Percentiles rank a stretch among this genome's conserved stretches.
Evolutionary conservation across 2,329 filamentous ascomycete genomes (phyloP).

Genomic region (Metarhizium rileyi): DNA sequence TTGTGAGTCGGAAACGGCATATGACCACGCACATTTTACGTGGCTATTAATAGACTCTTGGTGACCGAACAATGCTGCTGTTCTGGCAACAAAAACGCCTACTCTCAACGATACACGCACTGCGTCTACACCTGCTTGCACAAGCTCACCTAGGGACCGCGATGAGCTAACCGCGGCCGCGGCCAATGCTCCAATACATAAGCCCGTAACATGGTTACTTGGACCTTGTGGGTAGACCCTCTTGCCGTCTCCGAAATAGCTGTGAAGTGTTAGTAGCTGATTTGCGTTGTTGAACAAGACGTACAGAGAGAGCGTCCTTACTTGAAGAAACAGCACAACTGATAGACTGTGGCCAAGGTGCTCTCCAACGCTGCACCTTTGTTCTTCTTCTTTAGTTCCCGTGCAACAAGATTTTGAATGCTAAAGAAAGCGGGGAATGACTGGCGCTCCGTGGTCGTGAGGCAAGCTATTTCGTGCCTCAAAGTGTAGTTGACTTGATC

Average conservation of each 20-base stretch:
- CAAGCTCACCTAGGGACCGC: constrained; percentile 2
- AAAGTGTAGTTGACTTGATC: constrained; percentile 4
- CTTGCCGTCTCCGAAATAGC: constrained; percentile 3
- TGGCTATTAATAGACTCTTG: neutral
- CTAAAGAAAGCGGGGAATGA: constrained; percentile 5
- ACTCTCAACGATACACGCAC: constrained; percentile 4
- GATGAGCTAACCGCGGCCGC: constrained; percentile 8
- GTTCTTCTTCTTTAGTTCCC: neutral
- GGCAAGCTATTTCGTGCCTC: constrained; percentile 2
- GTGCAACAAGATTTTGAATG: constrained; percentile 5
- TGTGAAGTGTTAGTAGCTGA: neutral
- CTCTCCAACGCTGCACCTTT: constrained; percentile 5
- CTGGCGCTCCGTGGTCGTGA: constrained; percentile 3
- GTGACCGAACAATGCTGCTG: constrained; percentile 1
- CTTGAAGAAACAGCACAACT: constrained; percentile 5
- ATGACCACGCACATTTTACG: neutral
- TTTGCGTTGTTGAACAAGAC: neutral
- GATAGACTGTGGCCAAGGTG: constrained; percentile 4
- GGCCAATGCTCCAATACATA: constrained; percentile 6
- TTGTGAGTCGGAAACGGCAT: constrained; percentile 2
- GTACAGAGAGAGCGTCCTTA: neutral
- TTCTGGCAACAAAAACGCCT: constrained; percentile 3
- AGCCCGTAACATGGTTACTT: constrained; percentile 2
- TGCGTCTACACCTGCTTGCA: constrained; percentile 4
- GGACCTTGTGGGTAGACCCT: neutral